Evolutionary conservation across 306 rosid species (phyloP).

Genomic region (Citrullus amarus): DNA sequence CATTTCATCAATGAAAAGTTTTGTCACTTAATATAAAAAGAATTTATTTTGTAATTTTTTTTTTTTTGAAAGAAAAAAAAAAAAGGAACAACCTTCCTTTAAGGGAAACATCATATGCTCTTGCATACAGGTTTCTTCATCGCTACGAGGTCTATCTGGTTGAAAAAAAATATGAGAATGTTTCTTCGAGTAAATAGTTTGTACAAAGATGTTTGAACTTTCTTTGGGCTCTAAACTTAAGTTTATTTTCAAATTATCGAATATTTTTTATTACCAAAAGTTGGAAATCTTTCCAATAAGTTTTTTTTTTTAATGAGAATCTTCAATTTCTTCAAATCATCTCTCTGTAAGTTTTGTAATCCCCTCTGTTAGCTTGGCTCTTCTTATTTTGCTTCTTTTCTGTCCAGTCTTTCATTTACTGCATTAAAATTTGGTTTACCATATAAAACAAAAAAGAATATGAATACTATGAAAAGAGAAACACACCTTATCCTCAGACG

Average conservation of each 20-base stretch:
- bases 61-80: no score
- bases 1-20: no score
- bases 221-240: not conserved
- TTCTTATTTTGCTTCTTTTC: not conserved
- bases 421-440: not conserved
- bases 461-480: not conserved
- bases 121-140: not conserved
- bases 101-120: not conserved
- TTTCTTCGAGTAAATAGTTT: not conserved
- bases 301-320: no score
- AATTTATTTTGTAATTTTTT: no score
- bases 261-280: not conserved
- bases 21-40: no score
- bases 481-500: slow-evolving; percentile 43
- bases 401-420: no score
- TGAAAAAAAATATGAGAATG: not conserved
- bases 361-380: not conserved
- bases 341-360: not conserved
- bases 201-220: not conserved
- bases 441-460: not conserved
- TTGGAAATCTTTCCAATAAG: not conserved
- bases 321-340: not conserved
- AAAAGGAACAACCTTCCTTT: not conserved
- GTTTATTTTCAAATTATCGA: not conserved
- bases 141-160: not conserved